These are phyloP conservation scores for Leucoagaricus sp. DNA, from an alignment of 1,284 basidiomycete genomes.

Conservation along the genomic window DNA sequence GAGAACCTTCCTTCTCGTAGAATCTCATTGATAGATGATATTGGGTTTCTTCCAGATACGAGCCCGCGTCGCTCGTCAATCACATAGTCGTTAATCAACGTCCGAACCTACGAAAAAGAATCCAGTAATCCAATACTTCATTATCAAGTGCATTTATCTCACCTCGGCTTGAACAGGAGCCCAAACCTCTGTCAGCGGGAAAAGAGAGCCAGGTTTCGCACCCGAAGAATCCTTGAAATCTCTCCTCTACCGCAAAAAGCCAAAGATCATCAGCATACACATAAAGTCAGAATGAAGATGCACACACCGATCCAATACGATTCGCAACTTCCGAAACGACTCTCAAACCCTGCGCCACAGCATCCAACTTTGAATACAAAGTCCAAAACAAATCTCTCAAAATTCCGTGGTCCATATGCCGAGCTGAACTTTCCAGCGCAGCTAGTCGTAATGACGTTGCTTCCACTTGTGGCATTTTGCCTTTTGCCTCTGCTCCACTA, in stretches of 20 bases:
- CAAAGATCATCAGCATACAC: slow-evolving; percentile 1
- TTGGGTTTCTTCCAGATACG: slow-evolving; percentile 79
- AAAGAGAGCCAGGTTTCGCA: slow-evolving; percentile 68
- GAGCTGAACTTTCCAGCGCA: slow-evolving; percentile 75
- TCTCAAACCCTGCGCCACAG: slow-evolving; percentile 91
- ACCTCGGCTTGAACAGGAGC: slow-evolving; percentile 90
- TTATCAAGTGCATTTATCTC: background rate
- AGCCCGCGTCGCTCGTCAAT: slow-evolving; percentile 85
- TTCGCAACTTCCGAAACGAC: slow-evolving; percentile 91
- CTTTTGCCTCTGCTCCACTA: slow-evolving; percentile 22
- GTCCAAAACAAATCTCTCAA: slow-evolving; percentile 97
- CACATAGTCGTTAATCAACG: slow-evolving; percentile 89
- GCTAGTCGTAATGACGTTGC: slow-evolving; percentile 67
- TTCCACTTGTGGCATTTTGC: slow-evolving; percentile 37
- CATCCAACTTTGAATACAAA: slow-evolving; percentile 93
- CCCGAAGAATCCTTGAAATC: slow-evolving; percentile 86
- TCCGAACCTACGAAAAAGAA: slow-evolving; percentile 63
- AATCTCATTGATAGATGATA: slow-evolving; percentile 93
- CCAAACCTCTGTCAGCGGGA: slow-evolving; percentile 92
- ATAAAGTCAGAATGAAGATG: slow-evolving; percentile 3
- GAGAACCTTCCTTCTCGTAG: slow-evolving; percentile 81
- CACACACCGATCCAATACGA: slow-evolving; percentile 81
- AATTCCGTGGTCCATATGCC: slow-evolving; percentile 81
- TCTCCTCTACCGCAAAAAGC: slow-evolving; percentile 57
- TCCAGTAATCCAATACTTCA: slow-evolving; percentile 10